phyloP scores from a whole-genome alignment of 805 yeast species.

The Yarrowia deformans region DNA sequence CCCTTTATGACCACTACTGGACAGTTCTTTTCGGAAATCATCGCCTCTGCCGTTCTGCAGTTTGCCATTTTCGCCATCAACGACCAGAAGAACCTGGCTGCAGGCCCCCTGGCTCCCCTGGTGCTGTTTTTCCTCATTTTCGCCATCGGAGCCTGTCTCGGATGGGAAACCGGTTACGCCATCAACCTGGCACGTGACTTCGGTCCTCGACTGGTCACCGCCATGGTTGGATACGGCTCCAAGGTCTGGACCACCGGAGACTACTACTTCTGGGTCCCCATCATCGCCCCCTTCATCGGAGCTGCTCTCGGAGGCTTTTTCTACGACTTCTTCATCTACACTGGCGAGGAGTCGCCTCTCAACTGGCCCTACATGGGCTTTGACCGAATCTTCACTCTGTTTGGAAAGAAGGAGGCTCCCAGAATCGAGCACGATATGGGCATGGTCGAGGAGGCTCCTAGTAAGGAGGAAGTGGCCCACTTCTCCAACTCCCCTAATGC shows the following conservation, averaged over 20 bases:
- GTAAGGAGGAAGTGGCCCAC: constrained; percentile 34
- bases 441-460: constrained; percentile 20
- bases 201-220: constrained; percentile 61
- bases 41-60: constrained; percentile 56
- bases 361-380: constrained; percentile 55
- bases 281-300: constrained; percentile 60
- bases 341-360: constrained; percentile 61
- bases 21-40: constrained; percentile 58
- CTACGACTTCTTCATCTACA: constrained; percentile 61
- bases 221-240: constrained; percentile 57
- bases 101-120: constrained; percentile 58
- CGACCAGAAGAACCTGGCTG: constrained; percentile 59
- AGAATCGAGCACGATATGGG: constrained; percentile 39
- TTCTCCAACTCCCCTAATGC: constrained; percentile 26
- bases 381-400: constrained; percentile 22
- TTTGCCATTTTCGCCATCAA: constrained; percentile 60
- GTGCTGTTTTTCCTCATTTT: constrained; percentile 57
- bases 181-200: constrained; percentile 63
- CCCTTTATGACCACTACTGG: constrained; percentile 54
- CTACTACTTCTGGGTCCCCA: constrained; percentile 63
- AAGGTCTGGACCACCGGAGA: constrained; percentile 53
- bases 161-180: constrained; percentile 64
- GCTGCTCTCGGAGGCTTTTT: constrained; percentile 57
- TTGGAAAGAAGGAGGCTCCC: constrained; percentile 26
- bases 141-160: constrained; percentile 58